Percentiles rank a stretch among this genome's conserved stretches.
These are phyloP conservation scores for Hanseniaspora guilliermondii DNA, from an alignment of 805 yeast genomes.

Conservation along the genomic window DNA sequence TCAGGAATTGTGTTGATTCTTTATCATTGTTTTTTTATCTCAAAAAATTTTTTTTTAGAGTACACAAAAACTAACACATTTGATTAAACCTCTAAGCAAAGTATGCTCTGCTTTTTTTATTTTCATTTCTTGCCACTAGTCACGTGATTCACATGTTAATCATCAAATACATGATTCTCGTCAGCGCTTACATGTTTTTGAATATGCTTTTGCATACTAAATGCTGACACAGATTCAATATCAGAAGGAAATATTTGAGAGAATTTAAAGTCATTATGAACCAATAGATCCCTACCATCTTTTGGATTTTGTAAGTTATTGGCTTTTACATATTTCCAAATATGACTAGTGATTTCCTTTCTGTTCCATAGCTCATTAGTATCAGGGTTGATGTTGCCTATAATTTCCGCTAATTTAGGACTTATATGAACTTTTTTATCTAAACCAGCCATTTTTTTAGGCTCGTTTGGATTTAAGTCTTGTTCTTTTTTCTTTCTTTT, in stretches of 20 bases:
- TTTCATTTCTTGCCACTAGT: background rate
- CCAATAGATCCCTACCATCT: conserved; percentile 48
- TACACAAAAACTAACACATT: background rate
- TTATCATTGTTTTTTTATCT: background rate
- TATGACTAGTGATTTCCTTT: conserved; percentile 53
- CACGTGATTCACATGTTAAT: background rate
- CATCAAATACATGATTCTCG: background rate
- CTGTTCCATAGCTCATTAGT: conserved; percentile 24
- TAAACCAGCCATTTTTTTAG: background rate
- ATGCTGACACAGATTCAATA: conserved; percentile 43
- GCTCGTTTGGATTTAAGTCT: background rate
- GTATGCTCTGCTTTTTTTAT: background rate
- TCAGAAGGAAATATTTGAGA: conserved; percentile 37
- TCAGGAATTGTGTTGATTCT: background rate
- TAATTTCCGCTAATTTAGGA: background rate
- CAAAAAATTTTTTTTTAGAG: background rate
- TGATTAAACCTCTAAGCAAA: background rate
- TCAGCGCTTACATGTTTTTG: background rate
- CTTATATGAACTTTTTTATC: background rate
- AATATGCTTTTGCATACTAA: conserved; percentile 30
- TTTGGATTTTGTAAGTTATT: conserved; percentile 52
- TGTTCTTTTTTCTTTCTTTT: background rate
- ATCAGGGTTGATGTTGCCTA: background rate
- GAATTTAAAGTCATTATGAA: conserved; percentile 38
- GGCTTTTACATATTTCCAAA: conserved; percentile 61